Base-by-base conservation (phyloP, 164 flowering plant genomes). In the Berberis vulgaris region DNA sequence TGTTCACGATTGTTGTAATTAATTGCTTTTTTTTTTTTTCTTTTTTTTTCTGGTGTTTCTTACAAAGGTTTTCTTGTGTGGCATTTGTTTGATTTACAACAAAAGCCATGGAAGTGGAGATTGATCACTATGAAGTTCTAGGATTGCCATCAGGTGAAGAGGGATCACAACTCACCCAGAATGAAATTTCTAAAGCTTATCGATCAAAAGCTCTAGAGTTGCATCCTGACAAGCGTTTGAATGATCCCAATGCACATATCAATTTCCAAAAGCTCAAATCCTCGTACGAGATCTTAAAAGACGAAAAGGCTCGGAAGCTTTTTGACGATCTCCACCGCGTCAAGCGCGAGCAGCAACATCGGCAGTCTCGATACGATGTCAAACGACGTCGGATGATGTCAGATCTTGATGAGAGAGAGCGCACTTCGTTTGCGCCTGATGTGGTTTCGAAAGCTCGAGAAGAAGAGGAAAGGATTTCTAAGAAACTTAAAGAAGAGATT, bases 111-210 rank as follows among this genome's bases (percentile, higher is more conserved):
- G 60, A 55, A 38, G 7, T 61, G 5, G 69, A 67, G 54, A 45
- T 60, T 4, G 91, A 95, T 74, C 97, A 89, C 45, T 91, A 91
- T 54, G 46, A 3, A 1, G 69, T 88, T 61, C 66, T 95, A 38
- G 97, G 97, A 46, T 76, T 91, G 45, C 89, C 94, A 0, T 85
- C 97, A 0, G 99, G 97, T 0, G 91, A 86, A 63, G 91, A 91
- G 63, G 96, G 96, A 1, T 77, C 91, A 6, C 83, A 84, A 57
- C 81, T 95, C 3, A 67, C 82, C 1, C 80, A 74, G 2, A 72
- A 83, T 41, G 97, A 88, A 62, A 95, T 91, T 8, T 49, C 74
- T 5, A 87, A 85, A 66, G 99, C 90, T 0, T 95, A 91, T 68
- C 76, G 74, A 38, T 45, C n/a, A 1, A 89, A 86, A 67, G 96